phyloP scores from a whole-genome alignment of 2,329 filamentous ascomycete genomes.

The Neopestalotiopsis sp. region DNA sequence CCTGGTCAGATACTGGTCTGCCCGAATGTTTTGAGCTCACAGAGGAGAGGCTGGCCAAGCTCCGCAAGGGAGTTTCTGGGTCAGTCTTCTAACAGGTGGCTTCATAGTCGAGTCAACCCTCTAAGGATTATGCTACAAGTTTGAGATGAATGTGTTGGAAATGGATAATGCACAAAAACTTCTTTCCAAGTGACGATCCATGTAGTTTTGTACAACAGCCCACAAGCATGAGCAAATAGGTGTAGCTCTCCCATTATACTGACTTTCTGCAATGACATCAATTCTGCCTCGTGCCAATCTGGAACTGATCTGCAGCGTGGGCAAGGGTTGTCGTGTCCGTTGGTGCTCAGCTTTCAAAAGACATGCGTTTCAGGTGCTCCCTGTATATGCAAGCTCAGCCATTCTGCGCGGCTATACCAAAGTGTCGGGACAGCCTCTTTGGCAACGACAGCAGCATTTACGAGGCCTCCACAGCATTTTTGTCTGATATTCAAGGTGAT shows the following conservation, averaged over 20 bases:
- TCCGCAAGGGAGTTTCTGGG: slow-evolving; percentile 22
- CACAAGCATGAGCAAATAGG: neutral
- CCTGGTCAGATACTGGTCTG: slow-evolving; percentile 43
- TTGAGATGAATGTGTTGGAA: too few relatives aligned
- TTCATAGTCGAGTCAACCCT: too few relatives aligned
- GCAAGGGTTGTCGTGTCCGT: neutral
- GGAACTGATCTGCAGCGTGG: neutral
- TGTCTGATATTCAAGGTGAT: neutral
- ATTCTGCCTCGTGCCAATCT: neutral
- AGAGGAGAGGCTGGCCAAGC: slow-evolving; percentile 30
- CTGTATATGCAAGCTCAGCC: neutral
- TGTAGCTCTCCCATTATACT: neutral
- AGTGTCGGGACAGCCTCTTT: neutral
- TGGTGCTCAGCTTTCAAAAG: neutral
- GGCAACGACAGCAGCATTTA: neutral
- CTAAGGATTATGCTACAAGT: too few relatives aligned
- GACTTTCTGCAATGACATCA: neutral
- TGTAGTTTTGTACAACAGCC: neutral
- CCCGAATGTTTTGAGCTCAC: slow-evolving; percentile 40
- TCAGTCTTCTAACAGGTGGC: slow-evolving; percentile 24
- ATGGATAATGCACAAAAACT: too few relatives aligned
- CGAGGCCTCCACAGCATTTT: neutral
- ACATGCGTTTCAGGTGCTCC: neutral
- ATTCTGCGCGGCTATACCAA: neutral
- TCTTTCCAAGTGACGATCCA: neutral